Evolutionary conservation across 805 yeast species (phyloP).

Genomic region (Myxozyma monticola): DNA sequence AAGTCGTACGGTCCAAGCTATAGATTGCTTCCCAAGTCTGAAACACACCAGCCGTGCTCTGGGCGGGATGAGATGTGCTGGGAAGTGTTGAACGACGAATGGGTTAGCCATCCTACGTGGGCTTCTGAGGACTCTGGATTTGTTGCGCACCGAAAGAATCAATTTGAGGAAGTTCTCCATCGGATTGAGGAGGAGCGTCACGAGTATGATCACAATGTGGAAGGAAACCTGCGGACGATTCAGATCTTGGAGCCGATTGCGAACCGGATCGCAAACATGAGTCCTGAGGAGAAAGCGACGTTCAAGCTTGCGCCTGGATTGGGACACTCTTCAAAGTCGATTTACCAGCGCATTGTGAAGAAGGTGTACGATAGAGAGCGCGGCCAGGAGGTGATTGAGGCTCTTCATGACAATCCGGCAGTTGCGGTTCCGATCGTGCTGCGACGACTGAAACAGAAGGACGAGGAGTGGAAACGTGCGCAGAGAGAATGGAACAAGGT

Average conservation of each 20-base stretch:
- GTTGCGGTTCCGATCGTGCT: constrained; percentile 92
- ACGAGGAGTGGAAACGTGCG: constrained; percentile 97
- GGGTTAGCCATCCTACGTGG: constrained; percentile 99
- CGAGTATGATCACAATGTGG: constrained; percentile 95
- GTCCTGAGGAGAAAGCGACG: constrained; percentile 78
- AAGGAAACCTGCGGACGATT: constrained; percentile 88
- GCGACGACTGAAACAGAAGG: constrained; percentile 92
- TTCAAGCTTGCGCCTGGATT: constrained; percentile 90
- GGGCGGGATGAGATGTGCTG: constrained; percentile 99
- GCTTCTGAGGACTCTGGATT: constrained; percentile 99
- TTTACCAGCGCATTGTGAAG: constrained; percentile 88
- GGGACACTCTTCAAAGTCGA: constrained; percentile 87
- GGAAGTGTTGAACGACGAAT: constrained; percentile 97
- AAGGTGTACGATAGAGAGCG: constrained; percentile 92
- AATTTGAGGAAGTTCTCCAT: constrained; percentile 92
- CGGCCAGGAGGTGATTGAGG: constrained; percentile 94
- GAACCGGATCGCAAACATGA: constrained; percentile 88
- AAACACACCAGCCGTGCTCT: constrained; percentile 94
- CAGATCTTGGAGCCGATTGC: constrained; percentile 95
- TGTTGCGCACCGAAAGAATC: constrained; percentile 97
- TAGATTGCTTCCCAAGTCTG: constrained; percentile 87
- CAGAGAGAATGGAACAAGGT: constrained; percentile 99
- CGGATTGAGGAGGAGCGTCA: constrained; percentile 97
- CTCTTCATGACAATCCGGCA: constrained; percentile 91
- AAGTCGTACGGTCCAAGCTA: constrained; percentile 95